These are phyloP conservation scores for Colletotrichum orbiculare DNA, from an alignment of 2,329 filamentous ascomycete species.

Conservation along the genomic window DNA sequence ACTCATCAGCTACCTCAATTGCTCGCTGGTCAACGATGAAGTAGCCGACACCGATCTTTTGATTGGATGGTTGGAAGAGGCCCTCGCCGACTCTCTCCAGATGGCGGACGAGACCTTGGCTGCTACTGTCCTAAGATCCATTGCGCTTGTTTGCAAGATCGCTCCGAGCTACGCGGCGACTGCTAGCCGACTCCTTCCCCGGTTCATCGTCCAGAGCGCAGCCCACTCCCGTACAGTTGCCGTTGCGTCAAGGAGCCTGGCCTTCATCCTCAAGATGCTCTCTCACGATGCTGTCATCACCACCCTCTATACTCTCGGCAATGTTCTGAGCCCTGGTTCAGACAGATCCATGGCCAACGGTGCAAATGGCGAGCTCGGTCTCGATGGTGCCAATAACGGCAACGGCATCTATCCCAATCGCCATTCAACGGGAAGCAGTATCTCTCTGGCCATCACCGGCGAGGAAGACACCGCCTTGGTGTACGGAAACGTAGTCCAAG, in stretches of 20 bases:
- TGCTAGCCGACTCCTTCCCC: conserved; percentile 82
- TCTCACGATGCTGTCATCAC: conserved; percentile 95
- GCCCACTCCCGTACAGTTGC: conserved; percentile 75
- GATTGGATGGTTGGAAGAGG: conserved; percentile 86
- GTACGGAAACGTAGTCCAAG: conserved; percentile 91
- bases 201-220: conserved; percentile 87
- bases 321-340: conserved; percentile 83
- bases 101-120: conserved; percentile 85
- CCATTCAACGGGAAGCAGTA: conserved; percentile 77
- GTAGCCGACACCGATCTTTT: conserved; percentile 82
- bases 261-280: conserved; percentile 81
- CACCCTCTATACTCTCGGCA: conserved; percentile 95
- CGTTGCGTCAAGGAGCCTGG: conserved; percentile 86
- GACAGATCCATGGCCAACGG: conserved; percentile 66
- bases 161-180: conserved; percentile 78
- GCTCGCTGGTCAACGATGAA: conserved; percentile 83
- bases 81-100: conserved; percentile 80
- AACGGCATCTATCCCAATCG: conserved; percentile 63
- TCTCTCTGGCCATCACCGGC: conserved; percentile 79
- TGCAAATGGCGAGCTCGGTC: conserved; percentile 52
- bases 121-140: conserved; percentile 80
- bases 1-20: conserved; percentile 86
- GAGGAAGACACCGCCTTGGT: conserved; percentile 83
- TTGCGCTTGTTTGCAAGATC: conserved; percentile 83
- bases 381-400: conserved; percentile 42